Percentiles rank a stretch among this genome's conserved stretches.
Conservation (phyloP, 352 stramenopile genomes). For the Globisporangium recalcitrans region DNA sequence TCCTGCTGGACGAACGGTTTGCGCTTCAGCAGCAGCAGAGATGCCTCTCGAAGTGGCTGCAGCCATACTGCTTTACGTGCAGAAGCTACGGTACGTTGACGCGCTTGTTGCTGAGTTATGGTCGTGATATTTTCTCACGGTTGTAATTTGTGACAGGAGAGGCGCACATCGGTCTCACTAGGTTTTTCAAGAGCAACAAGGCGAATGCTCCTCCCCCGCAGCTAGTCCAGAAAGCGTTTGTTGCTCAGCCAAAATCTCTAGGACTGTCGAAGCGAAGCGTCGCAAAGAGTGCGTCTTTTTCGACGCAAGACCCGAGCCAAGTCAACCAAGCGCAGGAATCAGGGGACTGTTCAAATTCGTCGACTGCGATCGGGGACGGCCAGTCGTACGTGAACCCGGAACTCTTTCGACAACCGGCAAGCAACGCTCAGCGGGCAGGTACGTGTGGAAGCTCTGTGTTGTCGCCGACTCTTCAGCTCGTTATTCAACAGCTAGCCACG, state of each 20-base stretch:
- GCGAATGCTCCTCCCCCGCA: constrained; percentile 25
- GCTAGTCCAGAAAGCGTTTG: constrained; percentile 16
- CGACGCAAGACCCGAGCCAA: constrained; percentile 6
- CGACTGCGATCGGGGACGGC: constrained; percentile 59
- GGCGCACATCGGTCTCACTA: constrained; percentile 73
- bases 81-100: constrained; percentile 50
- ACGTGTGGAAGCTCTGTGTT: background rate
- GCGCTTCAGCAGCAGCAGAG: constrained; percentile 84
- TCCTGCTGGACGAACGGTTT: constrained; percentile 98
- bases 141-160: constrained; percentile 34
- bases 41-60: constrained; percentile 95
- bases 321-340: constrained; percentile 3
- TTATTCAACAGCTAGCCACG: background rate
- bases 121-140: background rate
- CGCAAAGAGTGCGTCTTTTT: constrained; percentile 12
- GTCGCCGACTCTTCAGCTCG: too few species aligned
- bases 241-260: constrained; percentile 31
- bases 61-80: constrained; percentile 65
- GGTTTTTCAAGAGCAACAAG: constrained; percentile 83
- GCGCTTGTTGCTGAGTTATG: too few species aligned
- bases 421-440: constrained; percentile 18
- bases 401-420: constrained; percentile 33
- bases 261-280: constrained; percentile 29
- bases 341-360: background rate
- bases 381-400: constrained; percentile 79